Percentiles rank a stretch among this genome's conserved stretches.
phyloP scores from a whole-genome alignment of 78 protist species.

The Dictyostelium capitatum region DNA sequence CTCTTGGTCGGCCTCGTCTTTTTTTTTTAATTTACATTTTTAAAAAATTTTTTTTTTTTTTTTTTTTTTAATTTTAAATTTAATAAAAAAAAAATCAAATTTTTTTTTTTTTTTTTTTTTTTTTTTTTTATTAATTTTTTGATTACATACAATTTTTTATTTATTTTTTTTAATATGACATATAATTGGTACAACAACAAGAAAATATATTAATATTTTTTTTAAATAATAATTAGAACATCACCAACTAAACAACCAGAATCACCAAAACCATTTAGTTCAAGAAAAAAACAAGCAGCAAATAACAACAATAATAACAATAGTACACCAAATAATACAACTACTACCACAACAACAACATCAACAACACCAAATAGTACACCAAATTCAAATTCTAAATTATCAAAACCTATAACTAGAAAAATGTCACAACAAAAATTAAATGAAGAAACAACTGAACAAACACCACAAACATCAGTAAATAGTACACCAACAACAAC shows the following conservation, averaged over 20 bases:
- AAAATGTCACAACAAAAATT: slow-evolving; percentile 15
- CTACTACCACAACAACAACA: slow-evolving; percentile 2
- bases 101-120: background rate
- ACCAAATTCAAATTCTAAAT: no score
- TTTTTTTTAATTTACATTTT: no score
- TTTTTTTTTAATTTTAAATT: slow-evolving; percentile 11
- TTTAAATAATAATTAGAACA: background rate
- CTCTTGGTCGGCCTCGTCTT: no score
- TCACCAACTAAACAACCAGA: background rate
- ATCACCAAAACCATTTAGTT: background rate
- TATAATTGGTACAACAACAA: background rate
- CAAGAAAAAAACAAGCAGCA: background rate
- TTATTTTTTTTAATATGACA: background rate
- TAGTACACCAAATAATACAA: slow-evolving; percentile 12
- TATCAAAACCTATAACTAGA: background rate
- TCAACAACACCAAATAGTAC: background rate
- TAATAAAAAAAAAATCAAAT: background rate
- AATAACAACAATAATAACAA: background rate
- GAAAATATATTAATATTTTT: background rate
- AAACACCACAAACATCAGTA: background rate
- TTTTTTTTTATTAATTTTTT: slow-evolving; percentile 6
- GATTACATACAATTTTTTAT: background rate
- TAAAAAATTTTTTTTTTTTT: background rate
- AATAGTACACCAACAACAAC: slow-evolving; percentile 1
- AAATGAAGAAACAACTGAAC: background rate